Evolutionary conservation across 208 protist species (phyloP).

Genomic region (Wallacemonas sp.): DNA sequence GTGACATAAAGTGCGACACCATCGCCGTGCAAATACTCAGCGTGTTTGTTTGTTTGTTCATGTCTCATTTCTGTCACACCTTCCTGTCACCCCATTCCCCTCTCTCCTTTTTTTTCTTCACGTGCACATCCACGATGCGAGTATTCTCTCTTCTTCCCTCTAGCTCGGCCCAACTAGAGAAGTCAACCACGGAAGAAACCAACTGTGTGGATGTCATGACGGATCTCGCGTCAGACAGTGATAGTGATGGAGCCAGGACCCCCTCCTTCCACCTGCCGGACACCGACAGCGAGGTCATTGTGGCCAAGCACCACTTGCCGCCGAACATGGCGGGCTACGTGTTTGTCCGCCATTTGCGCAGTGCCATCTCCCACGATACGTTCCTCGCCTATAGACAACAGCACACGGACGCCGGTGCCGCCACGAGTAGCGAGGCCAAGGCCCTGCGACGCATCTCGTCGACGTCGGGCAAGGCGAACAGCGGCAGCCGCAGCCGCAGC

Average conservation of each 20-base stretch:
- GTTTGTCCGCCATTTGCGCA: conserved; percentile 50
- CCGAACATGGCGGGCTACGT: conserved; percentile 51
- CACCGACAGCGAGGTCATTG: conserved; percentile 16
- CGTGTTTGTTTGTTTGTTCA: too few relatives aligned
- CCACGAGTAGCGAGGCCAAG: background rate
- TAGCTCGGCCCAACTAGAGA: too few relatives aligned
- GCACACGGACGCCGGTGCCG: background rate
- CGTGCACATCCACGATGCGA: too few relatives aligned
- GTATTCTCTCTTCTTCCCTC: too few relatives aligned
- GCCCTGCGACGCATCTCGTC: background rate
- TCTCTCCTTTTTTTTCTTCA: too few relatives aligned
- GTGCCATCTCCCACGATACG: conserved; percentile 59
- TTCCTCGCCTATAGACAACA: conserved; percentile 38
- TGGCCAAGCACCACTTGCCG: conserved; percentile 34
- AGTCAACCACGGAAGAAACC: too few relatives aligned
- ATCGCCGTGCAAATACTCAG: too few relatives aligned
- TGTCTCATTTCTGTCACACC: too few relatives aligned
- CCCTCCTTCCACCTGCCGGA: conserved; percentile 6
- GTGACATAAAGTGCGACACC: too few relatives aligned
- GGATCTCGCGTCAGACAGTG: background rate
- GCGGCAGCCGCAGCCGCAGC: conserved; percentile 12
- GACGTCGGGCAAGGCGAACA: background rate
- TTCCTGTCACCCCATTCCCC: too few relatives aligned
- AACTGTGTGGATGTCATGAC: conserved; percentile 9
- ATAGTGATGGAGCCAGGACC: conserved; percentile 5